phyloP scores from a whole-genome alignment of 23 red algal genomes.

The Gracilaria vermiculophylla region DNA sequence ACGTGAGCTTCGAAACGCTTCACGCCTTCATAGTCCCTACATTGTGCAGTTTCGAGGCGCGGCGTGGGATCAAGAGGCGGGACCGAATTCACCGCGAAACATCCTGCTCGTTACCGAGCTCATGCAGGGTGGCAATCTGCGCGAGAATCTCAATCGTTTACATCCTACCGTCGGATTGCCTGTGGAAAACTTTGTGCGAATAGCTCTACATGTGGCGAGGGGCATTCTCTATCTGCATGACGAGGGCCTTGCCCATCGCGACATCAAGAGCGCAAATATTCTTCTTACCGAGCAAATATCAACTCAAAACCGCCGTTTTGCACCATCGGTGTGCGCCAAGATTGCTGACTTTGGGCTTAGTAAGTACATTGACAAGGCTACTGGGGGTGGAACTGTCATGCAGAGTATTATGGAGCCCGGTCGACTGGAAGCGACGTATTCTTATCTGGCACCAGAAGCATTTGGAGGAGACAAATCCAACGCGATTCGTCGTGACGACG shows the following conservation, averaged over 20 bases:
- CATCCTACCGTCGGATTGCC: background rate
- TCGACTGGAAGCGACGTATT: conserved; percentile 74
- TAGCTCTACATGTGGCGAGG: conserved; percentile 49
- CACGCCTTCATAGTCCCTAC: conserved; percentile 37
- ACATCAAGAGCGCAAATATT: conserved; percentile 84
- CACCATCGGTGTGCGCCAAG: conserved; percentile 43
- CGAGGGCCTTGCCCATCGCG: conserved; percentile 69
- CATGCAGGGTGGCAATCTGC: conserved; percentile 78
- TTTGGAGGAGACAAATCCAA: conserved; percentile 85
- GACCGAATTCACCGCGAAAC: conserved; percentile 35
- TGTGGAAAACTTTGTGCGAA: conserved; percentile 52
- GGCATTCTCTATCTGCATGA: conserved; percentile 75
- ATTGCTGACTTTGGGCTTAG: conserved; percentile 83
- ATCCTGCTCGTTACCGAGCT: conserved; percentile 76
- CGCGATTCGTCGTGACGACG: conserved; percentile 46
- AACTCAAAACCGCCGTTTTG: background rate
- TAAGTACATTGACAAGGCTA: conserved; percentile 68
- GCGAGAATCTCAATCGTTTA: conserved; percentile 48
- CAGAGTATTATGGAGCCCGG: conserved; percentile 73
- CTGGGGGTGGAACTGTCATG: conserved; percentile 61
- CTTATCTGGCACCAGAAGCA: conserved; percentile 92
- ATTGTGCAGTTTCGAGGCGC: conserved; percentile 68
- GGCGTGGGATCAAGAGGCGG: conserved; percentile 65
- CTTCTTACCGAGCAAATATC: conserved; percentile 57
- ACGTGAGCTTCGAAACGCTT: conserved; percentile 62